Conservation (phyloP, 2,329 filamentous ascomycete species). For the Aspergillus alliaceus region DNA sequence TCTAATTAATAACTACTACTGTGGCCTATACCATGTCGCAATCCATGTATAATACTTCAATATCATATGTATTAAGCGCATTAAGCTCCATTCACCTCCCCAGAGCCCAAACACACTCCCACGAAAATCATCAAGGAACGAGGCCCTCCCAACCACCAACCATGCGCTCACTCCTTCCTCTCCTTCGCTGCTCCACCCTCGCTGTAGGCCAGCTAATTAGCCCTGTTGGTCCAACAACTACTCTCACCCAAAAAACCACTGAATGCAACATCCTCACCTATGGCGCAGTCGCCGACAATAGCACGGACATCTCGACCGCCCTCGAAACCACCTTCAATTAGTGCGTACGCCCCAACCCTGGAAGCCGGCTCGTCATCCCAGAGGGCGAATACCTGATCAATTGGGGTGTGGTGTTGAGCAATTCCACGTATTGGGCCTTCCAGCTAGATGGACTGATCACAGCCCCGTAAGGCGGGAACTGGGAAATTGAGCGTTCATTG, state of each 20-base stretch:
- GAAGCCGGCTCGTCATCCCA: conserved; percentile 28
- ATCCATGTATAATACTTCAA: too few relatives aligned
- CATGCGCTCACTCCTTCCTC: neutral
- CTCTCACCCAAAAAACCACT: conserved; percentile 24
- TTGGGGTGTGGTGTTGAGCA: conserved; percentile 25
- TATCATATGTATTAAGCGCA: too few relatives aligned
- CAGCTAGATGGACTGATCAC: conserved; percentile 36
- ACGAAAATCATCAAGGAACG: too few relatives aligned
- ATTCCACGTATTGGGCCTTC: conserved; percentile 36
- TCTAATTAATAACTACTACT: too few relatives aligned
- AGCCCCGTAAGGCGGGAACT: conserved; percentile 29
- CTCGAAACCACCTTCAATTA: conserved; percentile 27
- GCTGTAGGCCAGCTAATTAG: conserved; percentile 17
- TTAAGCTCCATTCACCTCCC: too few relatives aligned
- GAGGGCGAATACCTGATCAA: conserved; percentile 29
- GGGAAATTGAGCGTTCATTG: conserved; percentile 27
- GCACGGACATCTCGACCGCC: conserved; percentile 31
- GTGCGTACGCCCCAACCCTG: conserved; percentile 22
- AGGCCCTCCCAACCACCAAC: neutral
- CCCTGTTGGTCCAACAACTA: conserved; percentile 29
- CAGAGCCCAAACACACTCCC: too few relatives aligned
- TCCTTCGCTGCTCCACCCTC: neutral
- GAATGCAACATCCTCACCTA: conserved; percentile 37
- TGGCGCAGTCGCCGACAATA: conserved; percentile 29
- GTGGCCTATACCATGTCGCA: too few relatives aligned